phyloP scores from a whole-genome alignment of 2,329 filamentous ascomycete species.

The Lachnellula subtilissima region DNA sequence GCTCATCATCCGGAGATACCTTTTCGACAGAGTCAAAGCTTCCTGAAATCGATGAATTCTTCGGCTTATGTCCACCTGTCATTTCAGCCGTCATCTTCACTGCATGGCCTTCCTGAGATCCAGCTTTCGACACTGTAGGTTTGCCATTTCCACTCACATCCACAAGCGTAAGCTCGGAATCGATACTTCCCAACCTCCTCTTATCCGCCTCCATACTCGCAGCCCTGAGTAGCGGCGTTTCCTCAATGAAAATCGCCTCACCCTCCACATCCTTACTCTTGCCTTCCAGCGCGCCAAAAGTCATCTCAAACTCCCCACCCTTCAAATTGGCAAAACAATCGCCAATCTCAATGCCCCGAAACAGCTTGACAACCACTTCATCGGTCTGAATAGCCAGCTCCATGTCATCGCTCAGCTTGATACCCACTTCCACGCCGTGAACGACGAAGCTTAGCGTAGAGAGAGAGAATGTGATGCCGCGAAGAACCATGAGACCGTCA shows the following conservation, averaged over 20 bases:
- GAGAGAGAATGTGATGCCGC: slow-evolving; percentile 47
- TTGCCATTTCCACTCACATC: background rate
- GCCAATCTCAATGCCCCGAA: slow-evolving; percentile 45
- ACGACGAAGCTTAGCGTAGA: slow-evolving; percentile 45
- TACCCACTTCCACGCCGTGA: slow-evolving; percentile 49
- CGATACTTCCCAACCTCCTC: slow-evolving; percentile 6
- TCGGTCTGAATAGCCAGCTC: slow-evolving; percentile 49
- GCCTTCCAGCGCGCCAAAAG: slow-evolving; percentile 38
- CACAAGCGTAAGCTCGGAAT: background rate
- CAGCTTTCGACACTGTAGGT: background rate
- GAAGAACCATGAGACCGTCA: slow-evolving; percentile 46
- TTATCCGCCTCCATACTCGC: slow-evolving; percentile 33
- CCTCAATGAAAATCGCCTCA: slow-evolving; percentile 38
- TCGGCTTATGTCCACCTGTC: slow-evolving; percentile 36
- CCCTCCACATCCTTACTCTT: slow-evolving; percentile 34
- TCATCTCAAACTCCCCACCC: slow-evolving; percentile 47
- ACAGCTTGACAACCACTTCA: slow-evolving; percentile 43
- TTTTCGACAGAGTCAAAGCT: slow-evolving; percentile 38
- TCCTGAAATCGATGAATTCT: slow-evolving; percentile 33
- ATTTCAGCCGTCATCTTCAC: slow-evolving; percentile 31
- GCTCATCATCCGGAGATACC: slow-evolving; percentile 40
- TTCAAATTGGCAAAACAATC: slow-evolving; percentile 52
- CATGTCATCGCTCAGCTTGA: slow-evolving; percentile 47
- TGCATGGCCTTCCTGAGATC: background rate
- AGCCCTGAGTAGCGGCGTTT: slow-evolving; percentile 43